Percentiles rank a stretch among this genome's conserved stretches.
Conservation (phyloP, 176 grass and related monocot genomes). For the Ensete glaucum region DNA sequence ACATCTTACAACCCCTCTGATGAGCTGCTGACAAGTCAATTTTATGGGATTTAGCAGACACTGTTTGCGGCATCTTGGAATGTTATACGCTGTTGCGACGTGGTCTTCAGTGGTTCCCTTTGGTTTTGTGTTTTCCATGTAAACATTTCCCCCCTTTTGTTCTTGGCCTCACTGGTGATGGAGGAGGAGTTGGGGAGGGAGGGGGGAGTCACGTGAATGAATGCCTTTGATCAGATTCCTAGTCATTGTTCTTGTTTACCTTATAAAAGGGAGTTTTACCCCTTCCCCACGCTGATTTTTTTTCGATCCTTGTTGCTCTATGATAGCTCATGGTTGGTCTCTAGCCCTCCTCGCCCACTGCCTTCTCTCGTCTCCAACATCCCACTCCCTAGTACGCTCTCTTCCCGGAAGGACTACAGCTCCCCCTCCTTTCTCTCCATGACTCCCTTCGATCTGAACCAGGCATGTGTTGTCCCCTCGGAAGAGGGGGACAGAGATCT, state of each 20-base stretch:
- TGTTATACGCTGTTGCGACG: not conserved
- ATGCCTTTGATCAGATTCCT: not conserved
- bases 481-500: not conserved
- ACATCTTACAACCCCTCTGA: not conserved
- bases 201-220: not conserved
- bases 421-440: not conserved
- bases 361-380: not conserved
- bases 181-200: not conserved
- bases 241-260: not conserved
- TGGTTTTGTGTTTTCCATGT: not conserved
- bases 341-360: not conserved
- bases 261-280: not conserved
- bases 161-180: not conserved
- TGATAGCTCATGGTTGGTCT: not conserved
- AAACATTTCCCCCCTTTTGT: not conserved
- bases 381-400: not conserved
- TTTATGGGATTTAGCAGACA: not conserved
- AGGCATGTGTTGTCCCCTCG: not conserved
- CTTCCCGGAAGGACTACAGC: not conserved
- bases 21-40: not conserved
- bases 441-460: constrained; percentile 6
- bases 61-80: constrained; percentile 1
- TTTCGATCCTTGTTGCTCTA: not conserved
- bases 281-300: not conserved
- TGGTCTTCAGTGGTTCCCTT: too few species aligned